These are phyloP conservation scores for Lonicera japonica DNA, from an alignment of 129 eudicot genomes.

Conservation along the genomic window DNA sequence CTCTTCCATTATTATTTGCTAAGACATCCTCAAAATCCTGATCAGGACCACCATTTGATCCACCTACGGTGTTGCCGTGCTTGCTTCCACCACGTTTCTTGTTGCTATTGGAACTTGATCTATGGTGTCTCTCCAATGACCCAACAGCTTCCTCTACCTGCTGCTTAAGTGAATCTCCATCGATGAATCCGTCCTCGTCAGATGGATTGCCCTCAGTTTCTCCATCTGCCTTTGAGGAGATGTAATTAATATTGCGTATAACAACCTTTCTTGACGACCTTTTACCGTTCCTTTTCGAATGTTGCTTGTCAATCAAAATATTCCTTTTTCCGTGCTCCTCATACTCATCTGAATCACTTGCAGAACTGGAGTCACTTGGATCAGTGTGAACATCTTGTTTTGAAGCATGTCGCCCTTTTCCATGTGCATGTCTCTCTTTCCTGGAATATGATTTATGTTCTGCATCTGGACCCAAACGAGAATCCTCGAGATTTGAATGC, in stretches of 20 bases:
- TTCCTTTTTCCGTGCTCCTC: conserved; percentile 17
- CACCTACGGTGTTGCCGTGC: conserved; percentile 13
- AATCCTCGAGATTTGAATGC: conserved; percentile 37
- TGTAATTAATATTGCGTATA: conserved; percentile 59
- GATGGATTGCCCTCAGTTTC: conserved; percentile 30
- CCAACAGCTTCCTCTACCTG: conserved; percentile 46
- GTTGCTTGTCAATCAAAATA: conserved; percentile 10
- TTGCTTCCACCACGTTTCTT: conserved; percentile 22
- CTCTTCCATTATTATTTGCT: conserved; percentile 24
- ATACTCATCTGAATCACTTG: conserved; percentile 37
- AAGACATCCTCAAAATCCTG: conserved; percentile 17
- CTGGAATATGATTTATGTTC: conserved; percentile 18
- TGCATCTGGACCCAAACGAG: conserved; percentile 3
- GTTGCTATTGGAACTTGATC: conserved; percentile 12
- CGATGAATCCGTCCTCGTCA: conserved; percentile 23
- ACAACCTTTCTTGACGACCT: conserved; percentile 54
- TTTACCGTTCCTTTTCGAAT: conserved; percentile 19
- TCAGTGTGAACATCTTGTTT: conserved; percentile 28
- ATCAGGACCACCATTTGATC: conserved; percentile 9
- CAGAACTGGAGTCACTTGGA: conserved; percentile 40
- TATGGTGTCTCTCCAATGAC: conserved; percentile 29
- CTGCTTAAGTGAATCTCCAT: conserved; percentile 27
- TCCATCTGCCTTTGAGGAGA: conserved; percentile 36
- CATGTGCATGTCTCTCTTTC: conserved; percentile 31
- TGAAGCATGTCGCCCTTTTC: conserved; percentile 21